These are phyloP conservation scores for Cercophora scortea DNA, from an alignment of 495 filamentous ascomycete genomes.

Conservation along the genomic window DNA sequence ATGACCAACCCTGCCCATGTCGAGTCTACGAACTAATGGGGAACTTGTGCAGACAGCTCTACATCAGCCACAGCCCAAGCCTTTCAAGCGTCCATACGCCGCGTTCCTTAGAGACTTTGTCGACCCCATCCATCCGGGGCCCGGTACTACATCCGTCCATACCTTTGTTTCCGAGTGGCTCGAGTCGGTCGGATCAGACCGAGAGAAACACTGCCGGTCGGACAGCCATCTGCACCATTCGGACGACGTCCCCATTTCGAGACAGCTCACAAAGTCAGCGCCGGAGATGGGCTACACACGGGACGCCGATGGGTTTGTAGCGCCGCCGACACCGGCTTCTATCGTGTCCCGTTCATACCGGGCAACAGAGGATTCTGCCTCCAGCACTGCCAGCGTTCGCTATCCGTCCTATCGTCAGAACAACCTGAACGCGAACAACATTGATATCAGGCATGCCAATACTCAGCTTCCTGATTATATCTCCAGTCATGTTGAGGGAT, in stretches of 20 bases:
- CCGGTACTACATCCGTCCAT: slow-evolving; percentile 15
- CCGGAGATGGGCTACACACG: slow-evolving; percentile 18
- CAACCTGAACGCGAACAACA: neutral
- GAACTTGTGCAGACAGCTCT: slow-evolving; percentile 11
- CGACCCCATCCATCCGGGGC: slow-evolving; percentile 14
- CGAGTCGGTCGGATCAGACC: slow-evolving; percentile 18
- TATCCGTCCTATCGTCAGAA: neutral
- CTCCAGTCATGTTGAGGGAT: neutral
- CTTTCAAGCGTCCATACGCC: slow-evolving; percentile 18
- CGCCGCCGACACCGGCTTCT: slow-evolving; percentile 20
- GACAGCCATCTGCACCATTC: slow-evolving; percentile 13
- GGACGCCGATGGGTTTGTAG: slow-evolving; percentile 18
- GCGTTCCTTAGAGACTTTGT: slow-evolving; percentile 21
- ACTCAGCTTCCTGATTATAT: neutral
- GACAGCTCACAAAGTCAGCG: slow-evolving; percentile 21
- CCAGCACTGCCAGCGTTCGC: neutral
- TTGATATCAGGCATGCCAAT: neutral
- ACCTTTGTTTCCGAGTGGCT: slow-evolving; percentile 24
- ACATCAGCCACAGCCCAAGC: slow-evolving; percentile 20
- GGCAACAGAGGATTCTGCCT: slow-evolving; percentile 5
- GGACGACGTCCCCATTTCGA: slow-evolving; percentile 16
- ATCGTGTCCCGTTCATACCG: slow-evolving; percentile 12
- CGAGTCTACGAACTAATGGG: slow-evolving; percentile 6
- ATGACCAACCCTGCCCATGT: slow-evolving; percentile 8
- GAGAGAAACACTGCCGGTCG: slow-evolving; percentile 9